Base-by-base conservation (phyloP, 1,284 basidiomycete genomes). In the Boletus chippewaensis region DNA sequence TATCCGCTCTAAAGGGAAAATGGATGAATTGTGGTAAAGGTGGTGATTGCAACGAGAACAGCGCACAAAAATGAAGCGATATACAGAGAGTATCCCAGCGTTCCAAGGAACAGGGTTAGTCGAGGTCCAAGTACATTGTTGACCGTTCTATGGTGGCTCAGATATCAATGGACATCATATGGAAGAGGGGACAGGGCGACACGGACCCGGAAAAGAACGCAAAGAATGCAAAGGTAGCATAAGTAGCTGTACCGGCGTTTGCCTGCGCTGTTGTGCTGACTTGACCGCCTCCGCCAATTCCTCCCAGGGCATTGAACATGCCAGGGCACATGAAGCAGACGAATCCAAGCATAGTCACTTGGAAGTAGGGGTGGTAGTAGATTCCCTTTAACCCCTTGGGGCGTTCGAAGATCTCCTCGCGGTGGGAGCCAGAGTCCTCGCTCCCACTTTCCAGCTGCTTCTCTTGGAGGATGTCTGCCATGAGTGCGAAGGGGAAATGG, bases 51-150 rank as follows among this genome's bases (percentile, higher is more conserved):
- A 41, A 47, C 18, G 34, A 41, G 43, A 40, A 6, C 31, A 38
- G 15, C 80, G 50, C 60, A 85, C 83, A 89, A 74, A 62, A 80
- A 87, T 10, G 83, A 78, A 8, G 80, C 83, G 50, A 90, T 80
- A 65, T 89, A 91, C 32, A 92, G 71, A 8, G 79, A 73, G 61
- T 88, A 90, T 10, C 85, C 86, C 6, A 72, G 65, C 18, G 80
- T 83, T 45, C 90, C 90, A 13, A 91, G 59, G 22, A 83, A 71
- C 15, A 93, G 79, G 0, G 88, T 89, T 11, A 82, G 59, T 16
- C 79, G 75, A 26, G 86, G 73, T n/a, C 90, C 90, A 34, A 93
- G 73, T 53, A 79, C 78, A 60, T 91, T 85, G 73, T 88, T 82
- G 67, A 90, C 71, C 22, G 86, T 83, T 31, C 85, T 87, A 52